These are phyloP conservation scores for Penicilliopsis zonata DNA, from an alignment of 495 filamentous ascomycete genomes.

Conservation along the genomic window DNA sequence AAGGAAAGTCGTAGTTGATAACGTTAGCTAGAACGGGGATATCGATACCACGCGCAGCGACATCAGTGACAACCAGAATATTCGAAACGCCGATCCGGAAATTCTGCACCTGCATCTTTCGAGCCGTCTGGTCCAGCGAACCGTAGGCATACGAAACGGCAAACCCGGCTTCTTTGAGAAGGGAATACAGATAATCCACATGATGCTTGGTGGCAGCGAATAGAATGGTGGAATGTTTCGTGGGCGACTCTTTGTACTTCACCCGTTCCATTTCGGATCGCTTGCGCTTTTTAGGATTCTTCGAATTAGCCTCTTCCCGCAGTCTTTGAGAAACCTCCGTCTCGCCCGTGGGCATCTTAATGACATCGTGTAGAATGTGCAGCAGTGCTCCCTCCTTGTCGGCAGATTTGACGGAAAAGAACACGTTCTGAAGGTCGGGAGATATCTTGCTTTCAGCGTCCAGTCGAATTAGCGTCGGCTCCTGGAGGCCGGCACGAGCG, in stretches of 20 bases:
- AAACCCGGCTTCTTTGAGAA: slow-evolving; percentile 67
- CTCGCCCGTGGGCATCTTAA: slow-evolving; percentile 77
- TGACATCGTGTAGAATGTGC: slow-evolving; percentile 78
- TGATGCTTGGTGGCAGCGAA: slow-evolving; percentile 95
- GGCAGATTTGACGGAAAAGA: slow-evolving; percentile 81
- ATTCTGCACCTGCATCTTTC: slow-evolving; percentile 78
- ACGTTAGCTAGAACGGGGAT: slow-evolving; percentile 93
- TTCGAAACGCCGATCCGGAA: slow-evolving; percentile 77
- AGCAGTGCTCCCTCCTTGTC: slow-evolving; percentile 91
- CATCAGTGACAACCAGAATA: slow-evolving; percentile 94
- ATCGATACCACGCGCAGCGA: slow-evolving; percentile 95
- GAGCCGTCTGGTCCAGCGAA: slow-evolving; percentile 81
- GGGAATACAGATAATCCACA: slow-evolving; percentile 78
- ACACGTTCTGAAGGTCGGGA: slow-evolving; percentile 82
- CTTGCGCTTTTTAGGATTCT: slow-evolving; percentile 56
- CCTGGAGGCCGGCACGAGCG: slow-evolving; percentile 81
- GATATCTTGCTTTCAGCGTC: slow-evolving; percentile 95
- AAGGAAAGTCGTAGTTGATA: slow-evolving; percentile 97
- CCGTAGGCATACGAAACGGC: slow-evolving; percentile 88
- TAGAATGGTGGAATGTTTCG: slow-evolving; percentile 74
- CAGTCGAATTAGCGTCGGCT: slow-evolving; percentile 74
- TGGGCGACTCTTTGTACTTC: slow-evolving; percentile 28
- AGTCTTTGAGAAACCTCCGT: slow-evolving; percentile 39
- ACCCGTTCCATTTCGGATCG: slow-evolving; percentile 29
- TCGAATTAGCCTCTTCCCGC: slow-evolving; percentile 32